Evolutionary conservation across 1,284 basidiomycete species (phyloP).

Genomic region (Cryptococcus amylolentus): DNA sequence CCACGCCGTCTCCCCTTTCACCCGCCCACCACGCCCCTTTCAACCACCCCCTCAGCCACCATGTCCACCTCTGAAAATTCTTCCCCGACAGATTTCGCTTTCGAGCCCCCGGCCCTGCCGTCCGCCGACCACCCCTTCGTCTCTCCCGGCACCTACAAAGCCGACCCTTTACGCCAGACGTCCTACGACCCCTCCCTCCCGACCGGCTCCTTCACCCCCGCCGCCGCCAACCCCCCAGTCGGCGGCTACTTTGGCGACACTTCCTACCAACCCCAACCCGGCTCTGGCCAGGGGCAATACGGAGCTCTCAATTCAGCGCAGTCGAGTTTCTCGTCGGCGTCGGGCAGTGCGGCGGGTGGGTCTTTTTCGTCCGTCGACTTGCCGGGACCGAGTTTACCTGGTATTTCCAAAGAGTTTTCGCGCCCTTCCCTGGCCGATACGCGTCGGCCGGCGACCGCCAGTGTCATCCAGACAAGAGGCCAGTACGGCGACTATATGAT

Average conservation of each 20-base stretch:
- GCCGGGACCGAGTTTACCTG: conserved; percentile 23
- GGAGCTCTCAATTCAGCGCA: too few relatives aligned
- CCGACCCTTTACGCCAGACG: conserved; percentile 8
- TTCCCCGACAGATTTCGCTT: conserved; percentile 33
- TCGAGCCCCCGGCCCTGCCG: conserved; percentile 21
- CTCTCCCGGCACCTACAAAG: conserved; percentile 12
- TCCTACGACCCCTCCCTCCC: conserved; percentile 8
- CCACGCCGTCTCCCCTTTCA: neutral
- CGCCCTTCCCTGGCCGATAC: conserved; percentile 35
- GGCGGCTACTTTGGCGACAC: conserved; percentile 1
- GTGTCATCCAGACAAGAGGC: conserved; percentile 27
- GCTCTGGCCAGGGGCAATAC: too few relatives aligned
- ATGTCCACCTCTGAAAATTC: conserved; percentile 22
- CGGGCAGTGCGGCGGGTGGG: conserved; percentile 22
- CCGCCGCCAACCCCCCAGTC: neutral
- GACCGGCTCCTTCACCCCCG: conserved; percentile 6
- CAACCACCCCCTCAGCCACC: neutral
- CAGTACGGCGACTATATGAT: conserved; percentile 12
- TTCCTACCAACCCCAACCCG: too few relatives aligned
- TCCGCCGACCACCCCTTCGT: conserved; percentile 2
- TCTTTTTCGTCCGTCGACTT: conserved; percentile 38
- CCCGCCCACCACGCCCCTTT: neutral
- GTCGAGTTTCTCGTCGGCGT: conserved; percentile 23
- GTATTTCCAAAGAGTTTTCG: conserved; percentile 46
- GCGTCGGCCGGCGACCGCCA: conserved; percentile 43